Percentiles rank a stretch among this genome's conserved stretches.
phyloP scores from a whole-genome alignment of 257 asterid genomes.

The Striga asiatica region DNA sequence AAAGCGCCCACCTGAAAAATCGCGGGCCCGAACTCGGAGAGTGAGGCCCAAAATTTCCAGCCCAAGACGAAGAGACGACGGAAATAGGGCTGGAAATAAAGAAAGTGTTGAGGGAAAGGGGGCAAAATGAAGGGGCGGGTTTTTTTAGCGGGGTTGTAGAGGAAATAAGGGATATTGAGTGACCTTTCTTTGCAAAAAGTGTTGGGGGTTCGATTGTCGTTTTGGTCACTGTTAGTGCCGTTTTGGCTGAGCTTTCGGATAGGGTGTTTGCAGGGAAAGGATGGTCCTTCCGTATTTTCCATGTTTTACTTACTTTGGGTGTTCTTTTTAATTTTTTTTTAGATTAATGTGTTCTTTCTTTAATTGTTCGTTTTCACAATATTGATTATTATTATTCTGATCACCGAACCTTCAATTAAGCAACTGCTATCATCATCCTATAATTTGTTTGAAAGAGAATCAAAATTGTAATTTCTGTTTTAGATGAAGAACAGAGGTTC shows the following conservation, averaged over 20 bases:
- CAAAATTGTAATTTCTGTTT: too few relatives aligned
- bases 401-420: too few relatives aligned
- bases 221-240: conserved; percentile 87
- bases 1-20: conserved; percentile 13
- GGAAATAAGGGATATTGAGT: conserved; percentile 81
- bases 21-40: background rate
- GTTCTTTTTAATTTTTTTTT: too few relatives aligned
- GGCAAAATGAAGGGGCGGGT: conserved; percentile 24
- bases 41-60: background rate
- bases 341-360: too few relatives aligned
- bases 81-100: conserved; percentile 60
- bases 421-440: too few relatives aligned
- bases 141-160: conserved; percentile 61
- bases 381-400: too few relatives aligned
- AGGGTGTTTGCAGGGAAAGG: conserved; percentile 70
- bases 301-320: too few relatives aligned
- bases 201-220: conserved; percentile 88
- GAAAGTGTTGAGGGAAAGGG: conserved; percentile 60
- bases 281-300: too few relatives aligned
- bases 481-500: too few relatives aligned
- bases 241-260: conserved; percentile 89
- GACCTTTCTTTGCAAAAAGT: conserved; percentile 81
- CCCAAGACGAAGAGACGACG: conserved; percentile 21
- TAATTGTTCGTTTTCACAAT: too few relatives aligned
- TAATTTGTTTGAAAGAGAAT: too few relatives aligned